These are phyloP conservation scores for Kurtzmaniella natalensis DNA, from an alignment of 1,139 yeast genomes.

Conservation along the genomic window DNA sequence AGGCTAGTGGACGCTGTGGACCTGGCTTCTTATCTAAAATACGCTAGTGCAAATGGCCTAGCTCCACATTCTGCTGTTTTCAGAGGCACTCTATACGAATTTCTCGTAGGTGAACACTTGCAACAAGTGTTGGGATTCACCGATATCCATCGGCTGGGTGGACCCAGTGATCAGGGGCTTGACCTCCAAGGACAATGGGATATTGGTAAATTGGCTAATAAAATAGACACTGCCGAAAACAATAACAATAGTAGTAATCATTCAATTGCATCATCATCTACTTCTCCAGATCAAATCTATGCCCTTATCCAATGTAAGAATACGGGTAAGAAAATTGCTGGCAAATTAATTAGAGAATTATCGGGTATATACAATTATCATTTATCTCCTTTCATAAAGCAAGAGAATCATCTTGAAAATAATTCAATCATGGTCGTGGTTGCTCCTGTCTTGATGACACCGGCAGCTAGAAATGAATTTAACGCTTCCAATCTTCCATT, in stretches of 20 bases:
- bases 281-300: constrained; percentile 9
- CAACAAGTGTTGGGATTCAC: constrained; percentile 37
- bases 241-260: too few species aligned
- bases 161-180: constrained; percentile 69
- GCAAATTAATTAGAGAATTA: constrained; percentile 53
- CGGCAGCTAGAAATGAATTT: constrained; percentile 54
- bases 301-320: constrained; percentile 60
- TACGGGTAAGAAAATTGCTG: constrained; percentile 41
- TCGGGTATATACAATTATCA: constrained; percentile 52
- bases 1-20: too few species aligned
- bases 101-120: constrained; percentile 47
- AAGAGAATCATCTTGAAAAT: too few species aligned
- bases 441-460: constrained; percentile 58
- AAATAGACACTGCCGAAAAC: too few species aligned
- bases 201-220: too few species aligned
- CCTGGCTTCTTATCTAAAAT: constrained; percentile 1
- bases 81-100: constrained; percentile 68
- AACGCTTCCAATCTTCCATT: constrained; percentile 54
- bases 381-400: too few species aligned
- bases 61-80: constrained; percentile 41
- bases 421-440: constrained; percentile 37
- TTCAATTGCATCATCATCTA: too few species aligned
- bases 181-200: constrained; percentile 66
- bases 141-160: constrained; percentile 47
- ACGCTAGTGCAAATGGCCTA: neutral